Evolutionary conservation across 2,329 filamentous ascomycete species (phyloP).

Genomic region (Microcyclospora pomicola): DNA sequence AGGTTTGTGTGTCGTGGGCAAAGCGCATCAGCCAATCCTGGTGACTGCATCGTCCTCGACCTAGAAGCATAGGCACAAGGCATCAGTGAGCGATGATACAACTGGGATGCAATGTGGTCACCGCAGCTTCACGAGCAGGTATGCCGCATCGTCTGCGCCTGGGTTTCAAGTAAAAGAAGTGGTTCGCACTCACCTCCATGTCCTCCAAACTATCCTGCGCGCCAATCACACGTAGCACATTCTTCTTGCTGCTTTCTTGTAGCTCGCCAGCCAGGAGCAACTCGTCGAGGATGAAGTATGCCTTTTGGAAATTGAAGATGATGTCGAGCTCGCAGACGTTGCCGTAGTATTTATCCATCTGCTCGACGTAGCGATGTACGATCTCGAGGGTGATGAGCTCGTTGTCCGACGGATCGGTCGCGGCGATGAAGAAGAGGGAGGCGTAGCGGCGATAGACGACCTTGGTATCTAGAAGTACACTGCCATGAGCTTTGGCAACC

Average conservation of each 20-base stretch:
- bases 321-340: constrained; percentile 99
- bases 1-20: constrained; percentile 1
- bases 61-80: constrained; percentile 15
- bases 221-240: constrained; percentile 85
- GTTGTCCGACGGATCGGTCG: constrained; percentile 93
- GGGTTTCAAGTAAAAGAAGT: no score
- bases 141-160: no score
- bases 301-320: constrained; percentile 99
- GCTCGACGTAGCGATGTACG: constrained; percentile 97
- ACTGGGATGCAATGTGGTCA: neutral
- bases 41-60: constrained; percentile 29
- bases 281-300: constrained; percentile 98
- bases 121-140: no score
- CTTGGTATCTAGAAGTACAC: constrained; percentile 63
- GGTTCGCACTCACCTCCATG: constrained; percentile 72
- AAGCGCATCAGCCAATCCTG: constrained; percentile 47
- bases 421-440: constrained; percentile 97
- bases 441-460: constrained; percentile 98
- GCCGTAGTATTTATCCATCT: constrained; percentile 99
- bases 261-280: constrained; percentile 88
- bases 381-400: constrained; percentile 97
- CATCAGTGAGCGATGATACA: constrained; percentile 19
- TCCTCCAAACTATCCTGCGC: constrained; percentile 97
- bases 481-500: neutral
- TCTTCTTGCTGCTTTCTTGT: constrained; percentile 99